These are phyloP conservation scores for Naganishia friedmannii DNA, from an alignment of 768 basidiomycete genomes.

Conservation along the genomic window DNA sequence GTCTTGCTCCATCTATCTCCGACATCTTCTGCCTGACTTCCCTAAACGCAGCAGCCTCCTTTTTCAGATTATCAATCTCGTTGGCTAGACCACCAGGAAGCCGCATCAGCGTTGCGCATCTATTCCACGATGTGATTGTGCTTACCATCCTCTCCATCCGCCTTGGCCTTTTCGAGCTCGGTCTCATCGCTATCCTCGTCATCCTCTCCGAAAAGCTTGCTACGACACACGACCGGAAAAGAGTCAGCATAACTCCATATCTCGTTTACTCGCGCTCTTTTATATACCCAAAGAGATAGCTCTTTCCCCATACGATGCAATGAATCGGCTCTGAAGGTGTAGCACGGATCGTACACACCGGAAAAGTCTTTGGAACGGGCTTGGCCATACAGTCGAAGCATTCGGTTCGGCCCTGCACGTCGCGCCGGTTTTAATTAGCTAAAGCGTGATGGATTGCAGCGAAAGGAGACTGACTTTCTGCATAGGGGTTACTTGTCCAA, in stretches of 20 bases:
- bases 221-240: conserved; percentile 45
- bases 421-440: neutral
- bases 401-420: conserved; percentile 83
- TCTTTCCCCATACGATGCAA: conserved; percentile 99
- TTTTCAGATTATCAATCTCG: conserved; percentile 84
- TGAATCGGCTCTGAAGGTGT: conserved; percentile 97
- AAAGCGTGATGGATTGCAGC: neutral
- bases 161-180: conserved; percentile 88
- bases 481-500: conserved; percentile 94
- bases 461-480: conserved; percentile 61
- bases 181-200: conserved; percentile 64
- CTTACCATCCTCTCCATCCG: conserved; percentile 64
- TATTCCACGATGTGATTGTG: neutral
- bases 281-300: conserved; percentile 83
- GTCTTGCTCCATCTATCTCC: conserved; percentile 61
- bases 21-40: conserved; percentile 71
- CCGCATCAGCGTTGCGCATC: neutral
- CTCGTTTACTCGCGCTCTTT: neutral
- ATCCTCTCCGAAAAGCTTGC: conserved; percentile 92
- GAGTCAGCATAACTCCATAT: neutral
- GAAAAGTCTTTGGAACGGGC: conserved; percentile 87
- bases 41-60: conserved; percentile 83
- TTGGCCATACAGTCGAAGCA: conserved; percentile 97
- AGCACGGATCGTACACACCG: conserved; percentile 94
- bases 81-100: conserved; percentile 58